phyloP scores from a whole-genome alignment of 306 rosid genomes.

The Pyrus betulifolia region DNA sequence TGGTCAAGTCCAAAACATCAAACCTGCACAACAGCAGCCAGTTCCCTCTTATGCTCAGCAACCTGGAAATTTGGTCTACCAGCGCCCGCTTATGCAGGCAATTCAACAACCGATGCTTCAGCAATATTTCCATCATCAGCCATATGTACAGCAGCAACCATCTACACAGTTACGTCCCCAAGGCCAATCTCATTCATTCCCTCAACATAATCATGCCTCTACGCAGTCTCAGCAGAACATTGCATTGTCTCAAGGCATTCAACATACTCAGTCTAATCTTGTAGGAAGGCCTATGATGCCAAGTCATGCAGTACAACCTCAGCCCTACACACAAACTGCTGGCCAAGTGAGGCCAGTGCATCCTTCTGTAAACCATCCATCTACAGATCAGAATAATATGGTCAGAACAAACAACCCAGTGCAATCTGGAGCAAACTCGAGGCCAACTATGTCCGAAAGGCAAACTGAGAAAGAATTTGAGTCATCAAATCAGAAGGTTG shows the following conservation, averaged over 20 bases:
- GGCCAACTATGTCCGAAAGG: slow-evolving; percentile 25
- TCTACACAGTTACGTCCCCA: slow-evolving; percentile 48
- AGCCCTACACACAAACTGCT: slow-evolving; percentile 46
- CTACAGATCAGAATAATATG: slow-evolving; percentile 38
- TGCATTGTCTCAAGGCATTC: slow-evolving; percentile 39
- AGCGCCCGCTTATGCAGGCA: slow-evolving; percentile 49
- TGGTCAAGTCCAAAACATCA: slow-evolving; percentile 50
- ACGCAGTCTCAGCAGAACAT: slow-evolving; percentile 40
- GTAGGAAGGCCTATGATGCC: slow-evolving; percentile 50
- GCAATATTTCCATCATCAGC: slow-evolving; percentile 41
- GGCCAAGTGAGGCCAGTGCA: slow-evolving; percentile 46
- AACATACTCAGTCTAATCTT: slow-evolving; percentile 43
- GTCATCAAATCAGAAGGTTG: slow-evolving; percentile 30
- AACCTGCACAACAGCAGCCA: slow-evolving; percentile 47
- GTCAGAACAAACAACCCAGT: slow-evolving; percentile 39
- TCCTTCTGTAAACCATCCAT: slow-evolving; percentile 34
- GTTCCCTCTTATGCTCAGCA: slow-evolving; percentile 48
- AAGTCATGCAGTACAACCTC: slow-evolving; percentile 44
- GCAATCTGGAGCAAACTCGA: slow-evolving; percentile 27
- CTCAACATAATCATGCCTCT: slow-evolving; percentile 39
- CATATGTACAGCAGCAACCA: slow-evolving; percentile 42
- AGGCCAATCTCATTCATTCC: slow-evolving; percentile 47
- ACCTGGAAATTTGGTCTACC: slow-evolving; percentile 44
- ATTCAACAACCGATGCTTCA: slow-evolving; percentile 41
- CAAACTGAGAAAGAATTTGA: slow-evolving; percentile 34